Percentiles rank a stretch among this genome's conserved stretches.
phyloP scores from a whole-genome alignment of 192 early-diverging fungal genomes.

The Dispira parvispora region DNA sequence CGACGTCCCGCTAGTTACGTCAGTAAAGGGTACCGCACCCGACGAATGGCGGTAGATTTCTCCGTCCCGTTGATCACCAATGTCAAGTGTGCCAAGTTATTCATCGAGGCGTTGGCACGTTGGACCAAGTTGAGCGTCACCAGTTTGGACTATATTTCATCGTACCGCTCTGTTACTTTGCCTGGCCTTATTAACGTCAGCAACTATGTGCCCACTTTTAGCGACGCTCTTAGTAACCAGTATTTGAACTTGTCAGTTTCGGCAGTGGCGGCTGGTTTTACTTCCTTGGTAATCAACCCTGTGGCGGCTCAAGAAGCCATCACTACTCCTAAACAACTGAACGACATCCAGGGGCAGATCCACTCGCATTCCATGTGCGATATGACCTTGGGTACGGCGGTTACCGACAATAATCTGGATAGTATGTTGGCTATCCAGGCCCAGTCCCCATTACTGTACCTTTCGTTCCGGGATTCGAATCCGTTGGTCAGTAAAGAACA shows the following conservation, averaged over 20 bases:
- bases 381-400: constrained; percentile 51
- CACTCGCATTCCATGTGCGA: constrained; percentile 55
- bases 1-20: constrained; percentile 91
- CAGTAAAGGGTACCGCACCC: constrained; percentile 81
- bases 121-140: constrained; percentile 24
- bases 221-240: constrained; percentile 26
- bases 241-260: constrained; percentile 48
- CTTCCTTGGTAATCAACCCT: constrained; percentile 47
- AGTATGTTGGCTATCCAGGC: constrained; percentile 24
- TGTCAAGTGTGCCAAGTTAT: constrained; percentile 97
- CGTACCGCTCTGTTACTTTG: constrained; percentile 61
- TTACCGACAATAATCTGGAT: constrained; percentile 43
- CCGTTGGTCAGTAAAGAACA: constrained; percentile 22
- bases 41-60: constrained; percentile 96
- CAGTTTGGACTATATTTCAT: constrained; percentile 83
- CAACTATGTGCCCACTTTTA: constrained; percentile 38
- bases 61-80: constrained; percentile 96
- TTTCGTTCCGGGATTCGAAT: constrained; percentile 30
- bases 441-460: constrained; percentile 37
- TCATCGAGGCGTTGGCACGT: constrained; percentile 86
- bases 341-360: constrained; percentile 28
- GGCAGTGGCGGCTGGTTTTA: constrained; percentile 77
- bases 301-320: constrained; percentile 21
- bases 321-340: constrained; percentile 19
- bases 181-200: constrained; percentile 82